These are phyloP conservation scores for Solanum paucissectum DNA, from an alignment of 257 asterid species.

Conservation along the genomic window DNA sequence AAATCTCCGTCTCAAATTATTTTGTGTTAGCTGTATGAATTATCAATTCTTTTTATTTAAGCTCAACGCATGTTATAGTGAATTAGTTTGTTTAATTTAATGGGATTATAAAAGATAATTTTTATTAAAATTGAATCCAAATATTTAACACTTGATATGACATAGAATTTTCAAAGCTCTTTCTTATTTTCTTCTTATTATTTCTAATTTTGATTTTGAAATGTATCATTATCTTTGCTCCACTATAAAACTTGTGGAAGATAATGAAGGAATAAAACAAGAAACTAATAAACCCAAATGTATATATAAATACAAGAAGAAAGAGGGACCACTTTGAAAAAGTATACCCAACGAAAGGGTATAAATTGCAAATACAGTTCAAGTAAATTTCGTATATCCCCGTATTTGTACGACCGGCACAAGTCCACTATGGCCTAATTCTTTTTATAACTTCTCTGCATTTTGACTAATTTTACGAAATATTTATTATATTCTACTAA, in stretches of 20 bases:
- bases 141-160: neutral
- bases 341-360: neutral
- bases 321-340: neutral
- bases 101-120: neutral
- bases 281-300: neutral
- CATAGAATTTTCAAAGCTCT: neutral
- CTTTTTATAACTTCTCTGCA: neutral
- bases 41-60: neutral
- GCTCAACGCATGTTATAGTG: neutral
- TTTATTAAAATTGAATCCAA: neutral
- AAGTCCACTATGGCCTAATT: neutral
- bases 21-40: neutral
- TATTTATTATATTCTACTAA: neutral
- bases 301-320: neutral
- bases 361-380: neutral
- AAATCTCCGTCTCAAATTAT: neutral
- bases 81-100: neutral
- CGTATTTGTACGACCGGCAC: neutral
- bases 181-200: neutral
- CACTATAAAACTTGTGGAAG: neutral
- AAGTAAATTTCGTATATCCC: neutral
- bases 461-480: neutral
- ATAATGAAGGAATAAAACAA: neutral
- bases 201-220: neutral
- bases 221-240: neutral